phyloP scores from a whole-genome alignment of 805 yeast species.

The Yamadazyma laniorum region DNA sequence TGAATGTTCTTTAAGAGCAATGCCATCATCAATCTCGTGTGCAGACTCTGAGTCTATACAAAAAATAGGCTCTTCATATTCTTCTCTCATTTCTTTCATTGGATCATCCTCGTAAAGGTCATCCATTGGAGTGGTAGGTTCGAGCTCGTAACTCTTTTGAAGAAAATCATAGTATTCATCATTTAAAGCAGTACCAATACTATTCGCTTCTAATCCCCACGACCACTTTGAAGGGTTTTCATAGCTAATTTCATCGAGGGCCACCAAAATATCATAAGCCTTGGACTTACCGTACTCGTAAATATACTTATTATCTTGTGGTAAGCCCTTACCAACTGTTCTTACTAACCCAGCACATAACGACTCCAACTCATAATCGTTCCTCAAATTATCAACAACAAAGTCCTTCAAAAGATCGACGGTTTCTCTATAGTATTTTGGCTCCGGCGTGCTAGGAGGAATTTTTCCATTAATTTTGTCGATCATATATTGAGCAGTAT shows the following conservation, averaged over 20 bases:
- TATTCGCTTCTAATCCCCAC: conserved; percentile 14
- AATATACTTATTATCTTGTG: conserved; percentile 7
- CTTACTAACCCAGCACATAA: conserved; percentile 38
- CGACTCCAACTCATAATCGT: conserved; percentile 48
- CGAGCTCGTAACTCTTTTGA: conserved; percentile 1
- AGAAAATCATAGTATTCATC: conserved; percentile 8
- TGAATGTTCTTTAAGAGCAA: conserved; percentile 50
- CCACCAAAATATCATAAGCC: conserved; percentile 48
- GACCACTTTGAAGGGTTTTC: conserved; percentile 57
- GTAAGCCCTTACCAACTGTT: conserved; percentile 19
- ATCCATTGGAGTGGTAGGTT: conserved; percentile 3
- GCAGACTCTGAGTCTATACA: conserved; percentile 83
- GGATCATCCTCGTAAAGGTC: conserved; percentile 34
- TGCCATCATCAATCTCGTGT: conserved; percentile 92
- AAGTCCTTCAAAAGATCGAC: conserved; percentile 52
- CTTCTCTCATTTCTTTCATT: conserved; percentile 29
- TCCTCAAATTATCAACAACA: conserved; percentile 51
- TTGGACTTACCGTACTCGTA: conserved; percentile 51
- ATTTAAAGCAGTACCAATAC: neutral
- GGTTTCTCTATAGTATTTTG: conserved; percentile 28
- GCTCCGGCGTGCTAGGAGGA: conserved; percentile 1
- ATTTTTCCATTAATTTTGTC: conserved; percentile 9
- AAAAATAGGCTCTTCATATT: conserved; percentile 55
- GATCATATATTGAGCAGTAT: conserved; percentile 20
- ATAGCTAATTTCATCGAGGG: conserved; percentile 21